phyloP scores from a whole-genome alignment of 2,329 filamentous ascomycete species.

The Phyllosticta capitalensis region DNA sequence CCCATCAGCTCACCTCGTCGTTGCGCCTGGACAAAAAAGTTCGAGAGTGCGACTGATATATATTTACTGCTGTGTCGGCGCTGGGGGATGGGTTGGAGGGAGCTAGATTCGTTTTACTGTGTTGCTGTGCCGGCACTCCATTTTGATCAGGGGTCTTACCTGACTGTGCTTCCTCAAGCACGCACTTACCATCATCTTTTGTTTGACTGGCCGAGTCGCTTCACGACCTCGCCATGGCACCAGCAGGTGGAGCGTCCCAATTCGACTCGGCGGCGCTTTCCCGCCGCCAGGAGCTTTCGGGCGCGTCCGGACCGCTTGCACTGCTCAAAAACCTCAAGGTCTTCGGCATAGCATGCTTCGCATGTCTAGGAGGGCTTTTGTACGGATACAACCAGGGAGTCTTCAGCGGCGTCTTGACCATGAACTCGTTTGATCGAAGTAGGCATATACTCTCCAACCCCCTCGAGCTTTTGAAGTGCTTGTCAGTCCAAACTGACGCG shows the following conservation, averaged over 20 bases:
- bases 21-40: not conserved
- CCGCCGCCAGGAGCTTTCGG: constrained; percentile 31
- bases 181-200: not conserved
- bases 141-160: not conserved
- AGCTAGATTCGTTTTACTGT: not conserved
- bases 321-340: constrained; percentile 45
- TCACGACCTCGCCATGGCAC: constrained; percentile 24
- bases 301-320: constrained; percentile 37
- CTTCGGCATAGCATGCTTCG: constrained; percentile 46
- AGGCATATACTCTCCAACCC: constrained; percentile 9
- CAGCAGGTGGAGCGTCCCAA: constrained; percentile 24
- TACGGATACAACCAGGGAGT: constrained; percentile 71
- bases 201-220: not conserved
- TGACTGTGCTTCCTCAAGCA: not conserved
- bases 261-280: constrained; percentile 34
- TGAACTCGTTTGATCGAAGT: constrained; percentile 37
- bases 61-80: not conserved
- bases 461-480: not conserved
- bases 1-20: not conserved
- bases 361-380: constrained; percentile 42
- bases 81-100: not conserved
- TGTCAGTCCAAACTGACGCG: not conserved
- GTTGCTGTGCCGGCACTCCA: too few relatives aligned
- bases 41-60: not conserved
- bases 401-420: constrained; percentile 57